Conservation (phyloP, 306 rosid species). For the Echinosophora koreensis region DNA sequence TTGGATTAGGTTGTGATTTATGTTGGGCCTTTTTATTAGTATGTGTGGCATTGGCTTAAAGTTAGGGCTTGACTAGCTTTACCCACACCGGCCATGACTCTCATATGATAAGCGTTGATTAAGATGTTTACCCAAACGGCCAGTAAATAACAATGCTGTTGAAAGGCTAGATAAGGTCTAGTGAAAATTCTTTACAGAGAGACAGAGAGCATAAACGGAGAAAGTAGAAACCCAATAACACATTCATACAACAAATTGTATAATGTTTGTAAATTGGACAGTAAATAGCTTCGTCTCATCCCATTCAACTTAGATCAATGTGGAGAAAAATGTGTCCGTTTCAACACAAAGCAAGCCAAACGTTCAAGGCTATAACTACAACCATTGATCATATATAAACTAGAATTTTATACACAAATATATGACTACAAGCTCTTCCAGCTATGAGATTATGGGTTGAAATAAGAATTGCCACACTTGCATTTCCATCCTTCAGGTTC, state of each 20-base stretch:
- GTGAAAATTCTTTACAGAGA: too few species aligned
- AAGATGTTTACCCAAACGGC: too few species aligned
- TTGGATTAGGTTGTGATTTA: too few species aligned
- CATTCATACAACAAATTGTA: not conserved
- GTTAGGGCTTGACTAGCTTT: too few species aligned
- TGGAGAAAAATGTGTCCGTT: not conserved
- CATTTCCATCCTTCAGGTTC: constrained; percentile 61
- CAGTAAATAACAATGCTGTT: too few species aligned
- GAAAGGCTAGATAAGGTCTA: too few species aligned
- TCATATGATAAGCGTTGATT: too few species aligned
- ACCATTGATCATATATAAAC: constrained; percentile 12
- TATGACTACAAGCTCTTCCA: not conserved
- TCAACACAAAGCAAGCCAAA: constrained; percentile 5
- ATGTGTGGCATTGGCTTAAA: too few species aligned
- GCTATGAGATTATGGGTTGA: constrained; percentile 37
- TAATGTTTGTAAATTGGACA: not conserved
- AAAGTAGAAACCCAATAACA: not conserved
- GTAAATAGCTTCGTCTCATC: constrained; percentile 1
- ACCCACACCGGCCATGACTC: too few species aligned
- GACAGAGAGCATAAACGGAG: too few species aligned
- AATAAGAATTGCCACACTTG: constrained; percentile 53
- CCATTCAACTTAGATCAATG: not conserved
- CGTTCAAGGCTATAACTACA: not conserved
- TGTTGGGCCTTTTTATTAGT: too few species aligned
- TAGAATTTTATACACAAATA: constrained; percentile 5